phyloP scores from a whole-genome alignment of 345 rosid species.

The Bruguiera gymnorhiza region DNA sequence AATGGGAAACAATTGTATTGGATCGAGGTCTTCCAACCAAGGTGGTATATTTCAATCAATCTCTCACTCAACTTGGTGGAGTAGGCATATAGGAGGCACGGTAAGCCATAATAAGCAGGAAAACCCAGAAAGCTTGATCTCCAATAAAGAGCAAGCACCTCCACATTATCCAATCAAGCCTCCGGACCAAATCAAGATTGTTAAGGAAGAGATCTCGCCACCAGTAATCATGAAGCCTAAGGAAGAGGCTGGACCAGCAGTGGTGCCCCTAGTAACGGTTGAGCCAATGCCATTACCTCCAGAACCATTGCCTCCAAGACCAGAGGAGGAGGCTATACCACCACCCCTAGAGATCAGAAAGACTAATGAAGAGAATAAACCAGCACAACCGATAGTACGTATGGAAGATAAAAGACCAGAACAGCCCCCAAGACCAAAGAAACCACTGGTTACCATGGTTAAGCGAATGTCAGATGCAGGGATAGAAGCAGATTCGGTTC shows the following conservation, averaged over 20 bases:
- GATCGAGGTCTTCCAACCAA: constrained; percentile 27
- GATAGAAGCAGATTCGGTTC: constrained; percentile 50
- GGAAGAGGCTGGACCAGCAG: constrained; percentile 13
- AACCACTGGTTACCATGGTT: constrained; percentile 34
- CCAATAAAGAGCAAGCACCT: constrained; percentile 17
- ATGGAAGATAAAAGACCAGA: constrained; percentile 17
- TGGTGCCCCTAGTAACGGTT: not conserved
- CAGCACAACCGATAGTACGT: not conserved
- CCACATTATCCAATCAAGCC: constrained; percentile 23
- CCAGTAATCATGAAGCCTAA: constrained; percentile 13
- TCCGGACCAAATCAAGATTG: constrained; percentile 43
- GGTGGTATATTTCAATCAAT: constrained; percentile 31
- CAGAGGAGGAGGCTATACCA: not conserved
- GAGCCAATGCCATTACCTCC: not conserved
- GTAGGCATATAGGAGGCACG: constrained; percentile 13
- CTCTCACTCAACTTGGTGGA: constrained; percentile 34
- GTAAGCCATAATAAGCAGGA: constrained; percentile 8
- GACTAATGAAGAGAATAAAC: constrained; percentile 11
- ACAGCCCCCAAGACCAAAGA: constrained; percentile 27
- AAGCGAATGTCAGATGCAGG: constrained; percentile 62
- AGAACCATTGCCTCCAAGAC: not conserved
- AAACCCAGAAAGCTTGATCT: not conserved
- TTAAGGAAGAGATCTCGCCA: constrained; percentile 16
- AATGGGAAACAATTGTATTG: constrained; percentile 84
- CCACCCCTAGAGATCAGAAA: not conserved